phyloP scores from a whole-genome alignment of 2,329 filamentous ascomycete species.

The Stagonosporopsis tanaceti region DNA sequence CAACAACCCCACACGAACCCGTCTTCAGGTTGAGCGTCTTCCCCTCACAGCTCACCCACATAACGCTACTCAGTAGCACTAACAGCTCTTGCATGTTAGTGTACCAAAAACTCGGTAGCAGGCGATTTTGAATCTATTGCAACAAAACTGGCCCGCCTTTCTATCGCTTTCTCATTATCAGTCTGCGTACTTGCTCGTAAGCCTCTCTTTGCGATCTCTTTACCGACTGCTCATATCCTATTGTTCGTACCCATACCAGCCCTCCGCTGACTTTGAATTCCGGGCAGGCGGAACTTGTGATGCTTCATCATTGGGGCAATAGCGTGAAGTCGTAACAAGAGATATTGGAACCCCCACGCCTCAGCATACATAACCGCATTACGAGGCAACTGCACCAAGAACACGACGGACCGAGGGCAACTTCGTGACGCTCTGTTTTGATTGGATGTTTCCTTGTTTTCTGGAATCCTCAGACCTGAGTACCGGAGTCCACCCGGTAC shows the following conservation, averaged over 20 bases:
- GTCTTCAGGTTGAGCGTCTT: background rate
- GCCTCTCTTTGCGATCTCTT: background rate
- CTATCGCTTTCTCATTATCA: too few species aligned
- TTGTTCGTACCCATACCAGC: background rate
- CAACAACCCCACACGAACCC: background rate
- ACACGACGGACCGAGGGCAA: background rate
- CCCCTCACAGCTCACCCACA: too few species aligned
- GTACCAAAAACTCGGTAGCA: background rate
- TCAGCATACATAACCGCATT: background rate
- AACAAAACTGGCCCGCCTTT: too few species aligned
- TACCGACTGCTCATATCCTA: background rate
- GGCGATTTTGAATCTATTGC: too few species aligned
- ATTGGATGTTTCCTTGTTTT: constrained; percentile 2
- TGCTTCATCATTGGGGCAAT: background rate
- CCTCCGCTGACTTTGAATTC: background rate
- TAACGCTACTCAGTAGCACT: too few species aligned
- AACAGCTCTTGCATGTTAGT: background rate
- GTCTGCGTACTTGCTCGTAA: background rate
- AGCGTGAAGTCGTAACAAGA: background rate
- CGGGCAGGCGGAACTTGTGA: too few species aligned
- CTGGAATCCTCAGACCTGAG: background rate
- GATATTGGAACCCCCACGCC: background rate
- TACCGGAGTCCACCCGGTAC: constrained; percentile 9
- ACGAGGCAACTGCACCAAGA: background rate
- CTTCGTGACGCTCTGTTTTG: background rate